phyloP scores from a whole-genome alignment of 2,329 filamentous ascomycete genomes.

The Paecilomyces sp. region DNA sequence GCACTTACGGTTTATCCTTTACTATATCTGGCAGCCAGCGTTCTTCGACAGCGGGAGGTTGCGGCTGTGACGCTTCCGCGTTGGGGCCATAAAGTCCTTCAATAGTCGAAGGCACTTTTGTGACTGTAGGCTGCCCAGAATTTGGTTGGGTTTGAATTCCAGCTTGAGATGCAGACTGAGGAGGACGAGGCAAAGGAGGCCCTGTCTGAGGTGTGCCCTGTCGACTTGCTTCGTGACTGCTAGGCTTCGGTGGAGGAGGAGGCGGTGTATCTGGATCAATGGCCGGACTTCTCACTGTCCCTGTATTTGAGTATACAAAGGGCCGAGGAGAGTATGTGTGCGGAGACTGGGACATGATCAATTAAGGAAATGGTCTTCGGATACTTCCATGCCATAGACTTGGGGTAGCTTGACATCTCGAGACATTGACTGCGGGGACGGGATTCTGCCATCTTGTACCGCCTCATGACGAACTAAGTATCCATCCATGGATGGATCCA shows the following conservation, averaged over 20 bases:
- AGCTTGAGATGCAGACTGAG: conserved; percentile 28
- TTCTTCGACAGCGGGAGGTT: conserved; percentile 46
- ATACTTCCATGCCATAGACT: background rate
- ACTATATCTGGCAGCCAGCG: conserved; percentile 69
- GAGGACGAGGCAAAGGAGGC: conserved; percentile 38
- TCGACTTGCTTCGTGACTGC: conserved; percentile 61
- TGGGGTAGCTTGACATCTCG: background rate
- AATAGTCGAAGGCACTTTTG: conserved; percentile 1
- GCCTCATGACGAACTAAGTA: background rate
- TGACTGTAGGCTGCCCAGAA: conserved; percentile 1
- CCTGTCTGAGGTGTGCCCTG: conserved; percentile 54
- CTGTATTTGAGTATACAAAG: conserved; percentile 14
- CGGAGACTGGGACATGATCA: conserved; percentile 18
- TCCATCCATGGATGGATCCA: too few species aligned
- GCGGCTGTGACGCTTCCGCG: conserved; percentile 12
- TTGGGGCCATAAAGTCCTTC: conserved; percentile 5
- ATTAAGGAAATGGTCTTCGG: background rate
- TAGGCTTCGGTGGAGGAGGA: conserved; percentile 64
- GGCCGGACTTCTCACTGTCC: conserved; percentile 14
- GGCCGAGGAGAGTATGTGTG: conserved; percentile 17
- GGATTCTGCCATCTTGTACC: background rate
- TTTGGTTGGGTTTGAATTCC: conserved; percentile 15
- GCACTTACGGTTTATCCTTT: conserved; percentile 70
- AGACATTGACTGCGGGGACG: background rate
- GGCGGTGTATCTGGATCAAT: conserved; percentile 54